Evolutionary conservation across 129 eudicot species (phyloP), one percentile per base, ranked within the genome.

Genomic region (Glebionis coronaria): DNA sequence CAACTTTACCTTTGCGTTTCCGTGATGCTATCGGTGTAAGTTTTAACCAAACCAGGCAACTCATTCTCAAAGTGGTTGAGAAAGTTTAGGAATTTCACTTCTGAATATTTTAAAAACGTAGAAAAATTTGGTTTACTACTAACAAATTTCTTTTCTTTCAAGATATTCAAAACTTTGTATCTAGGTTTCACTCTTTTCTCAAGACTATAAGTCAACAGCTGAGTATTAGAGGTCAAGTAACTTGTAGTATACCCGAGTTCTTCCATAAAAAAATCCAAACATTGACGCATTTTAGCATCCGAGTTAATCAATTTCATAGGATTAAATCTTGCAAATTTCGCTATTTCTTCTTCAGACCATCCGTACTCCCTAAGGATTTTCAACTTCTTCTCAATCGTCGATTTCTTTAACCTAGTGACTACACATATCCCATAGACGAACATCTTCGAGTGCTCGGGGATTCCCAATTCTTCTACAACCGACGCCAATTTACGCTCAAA

Each of bases 141-240:
- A 11, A 60, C 55, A 59, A 73, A 47, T 47, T 35, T 29, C 63
- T 79, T 73, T 61, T 73, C 76, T 42, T 68, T 62, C 56, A 73
- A 61, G 14, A 63, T 31, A 38, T 53, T 38, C 18, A 59, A n/a
- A 11, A 78, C 61, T 25, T 51, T 44, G 27, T 60, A 21, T 47
- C 82, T 60, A 5, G 79, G 79, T 25, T 27, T 53, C 56, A 73
- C 79, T 50, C 72, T 73, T 57, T 63, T 69, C 56, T 73, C 76
- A 44, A 68, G 46, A 62, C 76, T 73, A 7, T 18, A 47, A 12
- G 2, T 20, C 23, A 79, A 25, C 4, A 73, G 12, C 16, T 0
- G 0, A 12, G 58, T 54, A 12, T 16, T 55, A 25, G 27, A 21
- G 16, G 5, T 20, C 7, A 20, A 15, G 14, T 55, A 20, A 18